phyloP scores from a whole-genome alignment of 106 monocot species.

The Platanthera guangdongensis region DNA sequence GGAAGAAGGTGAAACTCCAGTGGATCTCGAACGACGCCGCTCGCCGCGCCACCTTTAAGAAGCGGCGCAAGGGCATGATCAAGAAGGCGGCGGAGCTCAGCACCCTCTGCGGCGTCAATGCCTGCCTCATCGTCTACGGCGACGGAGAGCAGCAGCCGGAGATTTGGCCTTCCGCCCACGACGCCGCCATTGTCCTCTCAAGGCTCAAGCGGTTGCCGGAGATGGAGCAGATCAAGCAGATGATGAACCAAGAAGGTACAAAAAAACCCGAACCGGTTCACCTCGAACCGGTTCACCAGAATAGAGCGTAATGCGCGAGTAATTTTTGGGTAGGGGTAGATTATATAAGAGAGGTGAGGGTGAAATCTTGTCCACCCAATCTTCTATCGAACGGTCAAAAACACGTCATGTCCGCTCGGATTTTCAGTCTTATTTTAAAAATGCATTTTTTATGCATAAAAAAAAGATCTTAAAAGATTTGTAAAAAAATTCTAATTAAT shows the following conservation, averaged over 20 bases:
- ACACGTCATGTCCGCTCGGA: too few species aligned
- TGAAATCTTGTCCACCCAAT: too few species aligned
- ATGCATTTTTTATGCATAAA: too few species aligned
- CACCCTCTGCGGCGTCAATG: conserved; percentile 28
- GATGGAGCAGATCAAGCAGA: conserved; percentile 36
- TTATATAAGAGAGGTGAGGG: too few species aligned
- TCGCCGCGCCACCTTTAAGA: conserved; percentile 32
- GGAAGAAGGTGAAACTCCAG: conserved; percentile 45
- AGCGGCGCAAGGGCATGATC: conserved; percentile 32
- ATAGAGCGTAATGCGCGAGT: too few species aligned
- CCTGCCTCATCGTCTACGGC: conserved; percentile 29
- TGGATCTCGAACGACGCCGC: conserved; percentile 26
- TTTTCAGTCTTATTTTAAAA: too few species aligned
- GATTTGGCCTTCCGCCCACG: conserved; percentile 26
- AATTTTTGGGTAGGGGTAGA: too few species aligned
- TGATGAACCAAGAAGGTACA: conserved; percentile 33
- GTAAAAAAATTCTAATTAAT: too few species aligned
- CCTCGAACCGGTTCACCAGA: too few species aligned
- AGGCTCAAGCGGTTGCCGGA: conserved; percentile 33
- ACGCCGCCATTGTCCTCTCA: conserved; percentile 11
- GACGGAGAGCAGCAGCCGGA: conserved; percentile 21
- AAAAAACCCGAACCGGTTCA: too few species aligned
- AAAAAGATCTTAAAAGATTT: too few species aligned
- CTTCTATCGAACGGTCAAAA: too few species aligned
- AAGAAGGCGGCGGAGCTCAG: conserved; percentile 42